Evolutionary conservation across 169 alveolate species (phyloP).

Genomic region (Plasmodium gaboni): DNA sequence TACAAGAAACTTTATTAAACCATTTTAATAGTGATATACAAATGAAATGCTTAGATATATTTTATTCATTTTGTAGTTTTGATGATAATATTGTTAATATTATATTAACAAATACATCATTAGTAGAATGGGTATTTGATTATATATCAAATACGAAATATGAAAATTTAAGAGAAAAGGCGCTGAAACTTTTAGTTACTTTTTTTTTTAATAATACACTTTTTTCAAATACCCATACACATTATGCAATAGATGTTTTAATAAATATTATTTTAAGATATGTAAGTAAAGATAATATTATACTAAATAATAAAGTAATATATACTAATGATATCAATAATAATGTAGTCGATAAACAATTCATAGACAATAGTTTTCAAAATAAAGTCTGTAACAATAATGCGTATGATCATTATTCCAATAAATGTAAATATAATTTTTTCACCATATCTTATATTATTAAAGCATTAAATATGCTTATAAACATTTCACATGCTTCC

Average conservation of each 20-base stretch:
- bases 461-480: constrained; percentile 65
- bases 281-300: constrained; percentile 34
- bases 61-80: constrained; percentile 49
- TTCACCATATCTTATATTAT: constrained; percentile 38
- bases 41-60: constrained; percentile 71
- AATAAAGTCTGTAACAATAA: too few species aligned
- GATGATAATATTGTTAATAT: constrained; percentile 60
- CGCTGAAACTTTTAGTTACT: constrained; percentile 49
- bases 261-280: constrained; percentile 57
- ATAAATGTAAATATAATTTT: constrained; percentile 17
- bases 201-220: constrained; percentile 71
- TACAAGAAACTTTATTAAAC: constrained; percentile 72
- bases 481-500: constrained; percentile 27
- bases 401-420: too few species aligned
- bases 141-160: constrained; percentile 62
- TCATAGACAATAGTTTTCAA: too few species aligned
- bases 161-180: constrained; percentile 69
- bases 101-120: constrained; percentile 48
- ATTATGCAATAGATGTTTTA: constrained; percentile 64
- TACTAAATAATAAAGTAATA: not conserved
- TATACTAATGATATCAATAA: too few species aligned
- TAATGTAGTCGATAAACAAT: too few species aligned
- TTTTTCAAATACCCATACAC: constrained; percentile 66
- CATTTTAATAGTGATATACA: constrained; percentile 67
- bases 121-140: constrained; percentile 72